Base-by-base conservation (phyloP, 495 filamentous ascomycete species). In the Daldinia grandis region DNA sequence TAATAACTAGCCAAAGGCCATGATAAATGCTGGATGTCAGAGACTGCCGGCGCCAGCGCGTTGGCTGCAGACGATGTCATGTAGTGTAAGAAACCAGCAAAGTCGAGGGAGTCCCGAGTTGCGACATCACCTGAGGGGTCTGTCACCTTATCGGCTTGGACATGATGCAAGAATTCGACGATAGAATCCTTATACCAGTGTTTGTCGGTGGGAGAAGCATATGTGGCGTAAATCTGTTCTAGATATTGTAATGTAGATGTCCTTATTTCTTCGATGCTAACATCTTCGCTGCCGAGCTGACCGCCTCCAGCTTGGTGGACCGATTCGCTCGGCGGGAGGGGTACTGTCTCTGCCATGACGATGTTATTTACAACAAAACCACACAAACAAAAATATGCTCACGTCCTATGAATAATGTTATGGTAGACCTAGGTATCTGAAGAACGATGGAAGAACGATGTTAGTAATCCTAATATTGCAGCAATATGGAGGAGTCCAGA, bases 1-100 rank as follows among this genome's bases (percentile, higher is more conserved):
- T 91, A 98, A 82, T 97, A 98, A 72, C 90, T 92, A 40, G 91
- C 91, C 37, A 98, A 82, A 3, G 93, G 93, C 51, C 86, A 88
- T 7, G 81, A 80, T 51, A 87, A 75, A 74, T 93, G 88, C 51
- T 82, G 78, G 8, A 80, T 74, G 12, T 40, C 21, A 17, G 5
- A 10, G 24, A 69, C 60, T 0, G 73, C 72, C 9, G 77, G 80
- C 0, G 78, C 78, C 47, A 84, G 65, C 2, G 82, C 84, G 68
- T 80, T 81, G 24, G 88, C 83, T 10, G 76, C 77, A 0, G 83
- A 68, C 47, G 86, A 88, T 3, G 85, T 86, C 87, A 91, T 90
- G 72, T 90, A 91, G 1, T 72, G 74, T 5, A 87, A 76, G 63
- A 92, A 89, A 44, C 76, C 79, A 64, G 82, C 76, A 62, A 90